These are phyloP conservation scores for Boletus calvinii DNA, from an alignment of 1,284 basidiomycete genomes.

Conservation along the genomic window DNA sequence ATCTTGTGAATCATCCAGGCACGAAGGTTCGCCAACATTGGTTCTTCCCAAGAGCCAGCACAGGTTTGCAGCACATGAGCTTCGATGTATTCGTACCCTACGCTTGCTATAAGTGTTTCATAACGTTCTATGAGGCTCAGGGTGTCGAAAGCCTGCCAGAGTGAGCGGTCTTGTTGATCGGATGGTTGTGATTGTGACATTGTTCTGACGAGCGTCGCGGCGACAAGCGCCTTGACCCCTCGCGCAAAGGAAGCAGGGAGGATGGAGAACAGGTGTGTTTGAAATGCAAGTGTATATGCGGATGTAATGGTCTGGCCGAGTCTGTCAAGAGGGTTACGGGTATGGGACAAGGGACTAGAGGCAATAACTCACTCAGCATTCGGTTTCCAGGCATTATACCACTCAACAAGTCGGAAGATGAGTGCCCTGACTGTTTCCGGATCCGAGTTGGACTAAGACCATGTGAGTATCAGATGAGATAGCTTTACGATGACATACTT, in stretches of 20 bases:
- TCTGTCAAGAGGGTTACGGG: conserved; percentile 36
- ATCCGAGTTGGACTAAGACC: conserved; percentile 45
- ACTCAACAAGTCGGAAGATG: conserved; percentile 56
- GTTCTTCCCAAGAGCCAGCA: conserved; percentile 64
- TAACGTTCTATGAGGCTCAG: conserved; percentile 84
- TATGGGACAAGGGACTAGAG: conserved; percentile 1
- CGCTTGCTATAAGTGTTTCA: conserved; percentile 77
- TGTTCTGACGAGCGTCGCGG: conserved; percentile 50
- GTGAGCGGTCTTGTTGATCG: conserved; percentile 35
- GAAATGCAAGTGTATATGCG: conserved; percentile 65
- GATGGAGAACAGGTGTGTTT: conserved; percentile 64
- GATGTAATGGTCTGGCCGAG: conserved; percentile 58
- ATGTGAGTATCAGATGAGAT: conserved; percentile 7
- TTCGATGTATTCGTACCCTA: conserved; percentile 86
- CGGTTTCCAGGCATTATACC: conserved; percentile 69
- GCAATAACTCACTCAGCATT: conserved; percentile 46
- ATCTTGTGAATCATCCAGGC: conserved; percentile 78
- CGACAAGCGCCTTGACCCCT: conserved; percentile 64
- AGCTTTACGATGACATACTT: conserved; percentile 42
- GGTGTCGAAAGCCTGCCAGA: conserved; percentile 68
- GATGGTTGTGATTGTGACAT: conserved; percentile 23
- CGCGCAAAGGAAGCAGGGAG: conserved; percentile 64
- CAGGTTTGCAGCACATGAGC: conserved; percentile 66
- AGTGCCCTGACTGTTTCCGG: conserved; percentile 50
- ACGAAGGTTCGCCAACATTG: conserved; percentile 61